Conservation (phyloP, 306 rosid genomes). For the Benincasa hispida region DNA sequence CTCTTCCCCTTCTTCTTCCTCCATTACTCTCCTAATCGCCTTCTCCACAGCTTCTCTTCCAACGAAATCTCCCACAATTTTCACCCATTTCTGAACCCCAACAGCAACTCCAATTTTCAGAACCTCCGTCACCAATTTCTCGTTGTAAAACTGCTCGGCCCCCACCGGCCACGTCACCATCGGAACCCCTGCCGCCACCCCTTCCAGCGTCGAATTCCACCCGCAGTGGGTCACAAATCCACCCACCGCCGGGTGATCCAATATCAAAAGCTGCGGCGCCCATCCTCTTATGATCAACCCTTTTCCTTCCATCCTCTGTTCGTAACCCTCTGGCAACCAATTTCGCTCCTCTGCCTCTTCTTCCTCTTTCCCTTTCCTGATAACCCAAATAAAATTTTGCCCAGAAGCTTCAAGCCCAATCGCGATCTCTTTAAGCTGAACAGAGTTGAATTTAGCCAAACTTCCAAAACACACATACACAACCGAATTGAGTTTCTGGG, state of each 20-base stretch:
- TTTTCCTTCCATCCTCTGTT: conserved; percentile 16
- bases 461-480: conserved; percentile 29
- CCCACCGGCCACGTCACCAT: conserved; percentile 21
- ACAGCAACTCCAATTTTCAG: conserved; percentile 16
- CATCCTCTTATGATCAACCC: conserved; percentile 21
- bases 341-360: neutral
- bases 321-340: conserved; percentile 24
- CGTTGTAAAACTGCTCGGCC: conserved; percentile 24
- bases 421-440: conserved; percentile 15
- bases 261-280: conserved; percentile 24
- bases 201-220: conserved; percentile 20
- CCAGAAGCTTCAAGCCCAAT: conserved; percentile 11
- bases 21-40: conserved; percentile 16
- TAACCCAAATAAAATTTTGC: conserved; percentile 24
- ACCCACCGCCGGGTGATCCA: conserved; percentile 15
- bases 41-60: conserved; percentile 16
- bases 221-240: conserved; percentile 35
- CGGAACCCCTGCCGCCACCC: conserved; percentile 8
- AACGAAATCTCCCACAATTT: conserved; percentile 6
- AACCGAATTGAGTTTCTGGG: conserved; percentile 17
- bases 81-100: conserved; percentile 18
- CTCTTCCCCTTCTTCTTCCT: conserved; percentile 17
- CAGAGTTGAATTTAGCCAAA: neutral
- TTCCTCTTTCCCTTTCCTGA: neutral
- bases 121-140: conserved; percentile 18